Base-by-base conservation (phyloP, 2,329 filamentous ascomycete species). In the Colletotrichum musae region DNA sequence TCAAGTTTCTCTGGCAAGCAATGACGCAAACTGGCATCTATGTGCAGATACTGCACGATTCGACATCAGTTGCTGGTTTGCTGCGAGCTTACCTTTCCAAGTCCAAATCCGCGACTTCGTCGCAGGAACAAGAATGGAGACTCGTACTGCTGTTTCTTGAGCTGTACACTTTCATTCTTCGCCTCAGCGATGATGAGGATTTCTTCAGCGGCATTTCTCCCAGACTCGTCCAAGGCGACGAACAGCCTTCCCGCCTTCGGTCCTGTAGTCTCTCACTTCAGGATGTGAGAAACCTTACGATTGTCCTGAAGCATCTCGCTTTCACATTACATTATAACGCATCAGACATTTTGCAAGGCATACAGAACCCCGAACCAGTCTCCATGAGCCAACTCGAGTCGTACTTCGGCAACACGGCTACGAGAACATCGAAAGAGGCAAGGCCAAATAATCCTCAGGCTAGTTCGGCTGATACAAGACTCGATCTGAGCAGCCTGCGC, bases 131-230 rank as follows among this genome's bases (percentile, higher is more conserved):
- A 73, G 94, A 98, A 77, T 99, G 96, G 96, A 91, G 92, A 18
- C 91, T 96, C 1, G 89, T 97, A 50, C 84, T 98, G 0, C 87
- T 99, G 0, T 98, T 99, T 76, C 86, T 99, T 6, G 96, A 99
- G 75, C 87, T 99, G 0, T 99, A 98, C 77, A 94, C 93, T 2
- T 98, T 98, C 77, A 90, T 98, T 2, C 84, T 98, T 13, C 93
- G 96, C 74, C 89, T 98, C 41, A 97, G 95, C 78, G 96, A 99
- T 74, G 96, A 99, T 72, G 95, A 98, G 73, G 96, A 99, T 74
- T 99, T 99, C 77, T 92, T 97, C 71, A 88, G 89, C 65, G 86
- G 86, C 64, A 81, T 88, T 70, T 82, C 79, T 47, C 82, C 84
- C 28, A 73, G 76, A 62, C 67, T 78, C 36, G 73, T 82, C 21